Evolutionary conservation across 2,329 filamentous ascomycete species (phyloP).

Genomic region (Cyphellophora europaea): DNA sequence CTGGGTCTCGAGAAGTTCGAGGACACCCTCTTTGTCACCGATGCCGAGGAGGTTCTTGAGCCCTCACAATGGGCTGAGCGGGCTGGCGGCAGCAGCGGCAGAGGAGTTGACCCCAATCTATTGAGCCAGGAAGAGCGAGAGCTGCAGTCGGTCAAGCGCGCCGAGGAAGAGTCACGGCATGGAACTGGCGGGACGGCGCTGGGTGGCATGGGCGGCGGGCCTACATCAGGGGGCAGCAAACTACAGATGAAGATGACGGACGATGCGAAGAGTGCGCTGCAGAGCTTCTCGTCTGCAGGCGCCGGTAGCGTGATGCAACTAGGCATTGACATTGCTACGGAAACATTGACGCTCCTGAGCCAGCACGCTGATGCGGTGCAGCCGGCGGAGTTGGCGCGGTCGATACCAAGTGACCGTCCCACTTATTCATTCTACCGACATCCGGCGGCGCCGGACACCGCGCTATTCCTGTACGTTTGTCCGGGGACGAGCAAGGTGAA

Average conservation of each 20-base stretch:
- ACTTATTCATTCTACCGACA: slow-evolving; percentile 54
- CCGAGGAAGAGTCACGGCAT: slow-evolving; percentile 47
- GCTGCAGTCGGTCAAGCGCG: slow-evolving; percentile 47
- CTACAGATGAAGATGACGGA: slow-evolving; percentile 45
- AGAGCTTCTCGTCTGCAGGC: slow-evolving; percentile 23
- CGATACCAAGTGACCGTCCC: slow-evolving; percentile 45
- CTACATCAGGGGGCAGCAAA: slow-evolving; percentile 27
- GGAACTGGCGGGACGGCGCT: slow-evolving; percentile 43
- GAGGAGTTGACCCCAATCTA: slow-evolving; percentile 35
- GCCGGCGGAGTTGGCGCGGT: slow-evolving; percentile 33
- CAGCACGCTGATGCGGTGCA: slow-evolving; percentile 23
- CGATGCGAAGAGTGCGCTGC: slow-evolving; percentile 43
- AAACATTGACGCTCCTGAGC: slow-evolving; percentile 45
- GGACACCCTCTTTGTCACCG: slow-evolving; percentile 50
- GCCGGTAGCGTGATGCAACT: slow-evolving; percentile 21
- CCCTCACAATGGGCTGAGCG: slow-evolving; percentile 45
- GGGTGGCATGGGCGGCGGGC: slow-evolving; percentile 6
- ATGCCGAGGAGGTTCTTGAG: slow-evolving; percentile 46
- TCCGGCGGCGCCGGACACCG: slow-evolving; percentile 27
- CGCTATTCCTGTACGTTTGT: slow-evolving; percentile 56
- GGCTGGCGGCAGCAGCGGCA: slow-evolving; percentile 19
- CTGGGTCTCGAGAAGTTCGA: slow-evolving; percentile 52
- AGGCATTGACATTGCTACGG: slow-evolving; percentile 37
- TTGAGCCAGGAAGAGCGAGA: slow-evolving; percentile 53
- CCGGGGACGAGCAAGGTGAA: slow-evolving; percentile 52